Percentiles rank a stretch among this genome's conserved stretches.
Conservation (phyloP, 768 basidiomycete species). For the Lactarius tabidus region DNA sequence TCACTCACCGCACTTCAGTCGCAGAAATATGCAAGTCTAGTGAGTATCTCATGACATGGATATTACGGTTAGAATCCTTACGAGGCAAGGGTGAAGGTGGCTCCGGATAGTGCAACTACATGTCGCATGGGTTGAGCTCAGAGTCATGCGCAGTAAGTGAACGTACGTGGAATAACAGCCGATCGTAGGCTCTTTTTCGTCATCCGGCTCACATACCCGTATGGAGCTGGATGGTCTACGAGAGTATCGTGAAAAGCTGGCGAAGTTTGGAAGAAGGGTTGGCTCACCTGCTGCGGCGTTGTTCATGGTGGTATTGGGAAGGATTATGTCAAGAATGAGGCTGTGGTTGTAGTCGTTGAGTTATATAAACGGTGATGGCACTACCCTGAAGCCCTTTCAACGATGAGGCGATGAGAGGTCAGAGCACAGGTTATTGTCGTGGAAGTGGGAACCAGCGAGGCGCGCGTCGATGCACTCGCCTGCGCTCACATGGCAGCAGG, state of each 20-base stretch:
- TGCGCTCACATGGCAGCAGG: no score
- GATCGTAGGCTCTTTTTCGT: slow-evolving; percentile 60
- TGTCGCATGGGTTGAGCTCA: neutral
- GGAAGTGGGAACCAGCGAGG: neutral
- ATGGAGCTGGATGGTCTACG: slow-evolving; percentile 43
- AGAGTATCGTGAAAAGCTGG: neutral
- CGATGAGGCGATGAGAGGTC: neutral
- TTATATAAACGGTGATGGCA: neutral
- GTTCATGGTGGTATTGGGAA: neutral
- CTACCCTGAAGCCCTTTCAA: neutral
- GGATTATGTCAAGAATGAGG: neutral
- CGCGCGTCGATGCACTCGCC: neutral
- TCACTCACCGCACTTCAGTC: slow-evolving; percentile 20
- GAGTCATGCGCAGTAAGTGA: neutral
- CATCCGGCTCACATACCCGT: slow-evolving; percentile 53
- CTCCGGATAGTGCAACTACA: slow-evolving; percentile 42
- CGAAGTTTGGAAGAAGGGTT: neutral
- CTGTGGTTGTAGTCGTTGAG: neutral
- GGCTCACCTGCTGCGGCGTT: slow-evolving; percentile 3
- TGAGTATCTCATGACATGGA: neutral
- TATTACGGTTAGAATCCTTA: slow-evolving; percentile 40
- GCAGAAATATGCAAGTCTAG: slow-evolving; percentile 32
- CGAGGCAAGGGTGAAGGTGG: slow-evolving; percentile 61
- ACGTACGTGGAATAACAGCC: slow-evolving; percentile 43
- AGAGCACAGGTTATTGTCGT: neutral